A percentile compares a stretch with the other conserved stretches of the same genome.
phyloP scores from a whole-genome alignment of 176 grass and related monocot species.

The Phoenix dactylifera region DNA sequence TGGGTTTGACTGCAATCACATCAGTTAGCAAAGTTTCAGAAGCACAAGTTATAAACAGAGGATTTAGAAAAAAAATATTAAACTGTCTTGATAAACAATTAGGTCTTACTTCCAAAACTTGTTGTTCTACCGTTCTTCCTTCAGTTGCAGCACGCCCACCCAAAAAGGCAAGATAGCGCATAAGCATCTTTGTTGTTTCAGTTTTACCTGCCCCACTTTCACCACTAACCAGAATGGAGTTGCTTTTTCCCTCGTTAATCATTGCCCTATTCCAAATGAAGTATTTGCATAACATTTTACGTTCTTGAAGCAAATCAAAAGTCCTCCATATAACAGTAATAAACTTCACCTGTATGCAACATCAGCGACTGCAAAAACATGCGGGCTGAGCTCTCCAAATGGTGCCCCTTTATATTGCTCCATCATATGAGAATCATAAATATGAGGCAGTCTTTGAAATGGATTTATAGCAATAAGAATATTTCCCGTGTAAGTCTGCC shows the following conservation, averaged over 20 bases:
- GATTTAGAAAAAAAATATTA: too few species aligned
- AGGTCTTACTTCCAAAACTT: conserved; percentile 83
- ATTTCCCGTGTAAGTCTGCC: conserved; percentile 96
- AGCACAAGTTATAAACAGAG: too few species aligned
- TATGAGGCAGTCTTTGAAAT: conserved; percentile 90
- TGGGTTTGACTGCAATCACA: conserved; percentile 88
- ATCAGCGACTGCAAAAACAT: conserved; percentile 98
- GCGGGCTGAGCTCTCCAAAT: conserved; percentile 94
- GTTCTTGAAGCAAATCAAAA: neutral
- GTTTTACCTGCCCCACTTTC: conserved; percentile 99
- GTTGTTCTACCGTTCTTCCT: conserved; percentile 97
- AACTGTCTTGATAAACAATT: too few species aligned
- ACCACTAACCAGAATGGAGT: conserved; percentile 96
- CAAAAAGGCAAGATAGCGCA: conserved; percentile 95
- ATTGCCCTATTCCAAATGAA: conserved; percentile 60
- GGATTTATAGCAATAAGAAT: conserved; percentile 98
- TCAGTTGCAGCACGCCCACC: conserved; percentile 88
- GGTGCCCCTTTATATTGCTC: conserved; percentile 94
- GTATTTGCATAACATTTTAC: conserved; percentile 19
- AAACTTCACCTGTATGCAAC: conserved; percentile 69
- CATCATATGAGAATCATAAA: conserved; percentile 97
- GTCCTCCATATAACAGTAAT: conserved; percentile 6
- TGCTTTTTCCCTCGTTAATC: conserved; percentile 89
- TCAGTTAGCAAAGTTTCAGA: conserved; percentile 10
- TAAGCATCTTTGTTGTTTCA: conserved; percentile 99